Percentiles rank a stretch among this genome's conserved stretches.
Evolutionary conservation across 768 basidiomycete genomes (phyloP).

Genomic region (Coprinopsis strossmayeri): DNA sequence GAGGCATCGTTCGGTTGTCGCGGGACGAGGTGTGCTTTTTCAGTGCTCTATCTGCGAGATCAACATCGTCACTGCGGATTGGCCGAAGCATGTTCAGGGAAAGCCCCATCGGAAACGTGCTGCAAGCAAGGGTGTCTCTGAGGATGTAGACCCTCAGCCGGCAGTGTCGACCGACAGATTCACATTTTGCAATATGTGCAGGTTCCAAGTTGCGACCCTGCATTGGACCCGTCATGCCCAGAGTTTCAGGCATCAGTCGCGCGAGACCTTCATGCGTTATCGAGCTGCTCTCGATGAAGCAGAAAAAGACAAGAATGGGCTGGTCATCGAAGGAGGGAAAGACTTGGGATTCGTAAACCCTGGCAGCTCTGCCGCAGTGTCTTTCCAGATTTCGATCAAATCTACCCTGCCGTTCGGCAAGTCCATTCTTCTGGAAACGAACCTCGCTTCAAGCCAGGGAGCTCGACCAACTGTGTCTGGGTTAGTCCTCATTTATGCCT

Average conservation of each 20-base stretch:
- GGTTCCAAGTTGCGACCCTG: constrained; percentile 13
- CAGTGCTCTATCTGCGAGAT: constrained; percentile 27
- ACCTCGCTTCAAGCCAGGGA: constrained; percentile 27
- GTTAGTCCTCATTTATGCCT: constrained; percentile 15
- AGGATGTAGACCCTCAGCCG: constrained; percentile 16
- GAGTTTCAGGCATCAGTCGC: constrained; percentile 25
- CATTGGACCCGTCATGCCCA: constrained; percentile 29
- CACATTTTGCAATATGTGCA: constrained; percentile 25
- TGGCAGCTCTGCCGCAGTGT: constrained; percentile 18
- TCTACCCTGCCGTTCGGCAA: constrained; percentile 25
- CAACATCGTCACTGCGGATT: constrained; percentile 16
- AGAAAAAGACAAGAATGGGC: constrained; percentile 48
- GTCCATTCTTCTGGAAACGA: constrained; percentile 19
- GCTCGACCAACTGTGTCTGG: constrained; percentile 11
- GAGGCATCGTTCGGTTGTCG: constrained; percentile 19
- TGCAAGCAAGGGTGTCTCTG: not conserved
- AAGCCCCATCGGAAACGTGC: constrained; percentile 4
- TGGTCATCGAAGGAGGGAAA: constrained; percentile 34
- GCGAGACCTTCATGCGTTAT: constrained; percentile 32
- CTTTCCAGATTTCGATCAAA: constrained; percentile 16
- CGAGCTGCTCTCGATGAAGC: constrained; percentile 42
- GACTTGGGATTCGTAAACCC: constrained; percentile 50
- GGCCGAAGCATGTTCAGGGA: constrained; percentile 11
- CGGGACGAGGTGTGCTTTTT: constrained; percentile 15
- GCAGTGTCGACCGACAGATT: constrained; percentile 11